A percentile compares a stretch with the other conserved stretches of the same genome.
phyloP scores from a whole-genome alignment of 2,329 filamentous ascomycete species.

The Aureobasidium sp. region DNA sequence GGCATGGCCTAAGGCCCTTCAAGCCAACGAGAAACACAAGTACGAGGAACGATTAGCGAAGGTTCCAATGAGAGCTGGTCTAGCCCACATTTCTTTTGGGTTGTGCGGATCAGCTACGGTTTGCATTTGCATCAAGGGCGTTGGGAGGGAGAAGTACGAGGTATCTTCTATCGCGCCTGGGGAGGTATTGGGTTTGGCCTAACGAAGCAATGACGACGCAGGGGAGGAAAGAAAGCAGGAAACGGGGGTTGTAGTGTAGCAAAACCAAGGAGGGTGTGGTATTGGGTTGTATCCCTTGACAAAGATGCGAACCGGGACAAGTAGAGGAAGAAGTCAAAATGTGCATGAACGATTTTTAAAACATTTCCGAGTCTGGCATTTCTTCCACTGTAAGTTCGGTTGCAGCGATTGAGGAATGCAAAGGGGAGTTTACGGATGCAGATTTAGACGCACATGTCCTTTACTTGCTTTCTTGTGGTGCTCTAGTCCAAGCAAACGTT shows the following conservation, averaged over 20 bases:
- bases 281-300: background rate
- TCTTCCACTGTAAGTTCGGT: background rate
- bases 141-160: background rate
- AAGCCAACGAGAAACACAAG: background rate
- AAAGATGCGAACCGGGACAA: background rate
- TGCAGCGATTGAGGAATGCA: background rate
- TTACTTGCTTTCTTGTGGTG: background rate
- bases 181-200: background rate
- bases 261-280: background rate
- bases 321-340: background rate
- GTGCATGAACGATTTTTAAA: background rate
- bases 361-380: too few relatives aligned
- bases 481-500: background rate
- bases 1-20: background rate
- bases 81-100: background rate
- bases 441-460: background rate
- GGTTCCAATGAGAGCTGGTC: background rate
- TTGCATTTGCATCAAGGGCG: constrained; percentile 6
- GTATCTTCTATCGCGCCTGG: background rate
- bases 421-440: background rate
- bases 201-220: background rate
- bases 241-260: background rate
- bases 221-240: background rate
- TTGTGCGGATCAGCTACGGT: background rate
- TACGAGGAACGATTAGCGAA: background rate